These are phyloP conservation scores for Apiospora saccharicola DNA, from an alignment of 2,329 filamentous ascomycete species.

Conservation along the genomic window DNA sequence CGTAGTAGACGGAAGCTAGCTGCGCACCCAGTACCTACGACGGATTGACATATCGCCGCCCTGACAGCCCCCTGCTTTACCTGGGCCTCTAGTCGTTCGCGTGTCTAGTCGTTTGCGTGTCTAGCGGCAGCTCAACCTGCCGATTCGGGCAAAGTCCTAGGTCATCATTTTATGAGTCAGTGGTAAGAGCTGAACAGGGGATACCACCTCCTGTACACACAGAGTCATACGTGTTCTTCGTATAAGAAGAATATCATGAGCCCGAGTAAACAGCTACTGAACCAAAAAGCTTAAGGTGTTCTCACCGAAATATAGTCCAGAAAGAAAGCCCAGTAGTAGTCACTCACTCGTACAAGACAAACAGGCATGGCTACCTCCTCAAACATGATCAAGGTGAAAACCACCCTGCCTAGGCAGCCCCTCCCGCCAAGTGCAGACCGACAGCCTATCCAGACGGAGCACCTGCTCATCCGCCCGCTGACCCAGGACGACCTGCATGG, in stretches of 20 bases:
- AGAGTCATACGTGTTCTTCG: background rate
- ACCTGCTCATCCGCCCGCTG: slow-evolving; percentile 63
- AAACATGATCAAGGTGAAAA: slow-evolving; percentile 50
- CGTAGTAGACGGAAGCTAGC: background rate
- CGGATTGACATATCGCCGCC: background rate
- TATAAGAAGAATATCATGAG: background rate
- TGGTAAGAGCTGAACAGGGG: background rate
- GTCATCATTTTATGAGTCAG: background rate
- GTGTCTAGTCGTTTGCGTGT: background rate
- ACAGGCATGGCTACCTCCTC: background rate
- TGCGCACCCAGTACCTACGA: background rate
- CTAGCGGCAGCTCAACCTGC: background rate
- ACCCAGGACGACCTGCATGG: slow-evolving; percentile 56
- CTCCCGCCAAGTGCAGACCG: slow-evolving; percentile 51
- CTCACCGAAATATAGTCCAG: background rate
- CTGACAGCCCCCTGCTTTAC: background rate
- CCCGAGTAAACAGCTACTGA: background rate
- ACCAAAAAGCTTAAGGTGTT: background rate
- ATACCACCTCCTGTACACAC: background rate
- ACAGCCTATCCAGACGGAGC: slow-evolving; percentile 54
- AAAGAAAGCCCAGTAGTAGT: background rate
- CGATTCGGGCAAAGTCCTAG: background rate
- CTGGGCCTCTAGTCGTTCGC: background rate
- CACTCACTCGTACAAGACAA: background rate
- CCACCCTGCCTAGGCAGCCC: slow-evolving; percentile 53